Evolutionary conservation across 163 green algal species (phyloP).

Genomic region (Botryococcus braunii): DNA sequence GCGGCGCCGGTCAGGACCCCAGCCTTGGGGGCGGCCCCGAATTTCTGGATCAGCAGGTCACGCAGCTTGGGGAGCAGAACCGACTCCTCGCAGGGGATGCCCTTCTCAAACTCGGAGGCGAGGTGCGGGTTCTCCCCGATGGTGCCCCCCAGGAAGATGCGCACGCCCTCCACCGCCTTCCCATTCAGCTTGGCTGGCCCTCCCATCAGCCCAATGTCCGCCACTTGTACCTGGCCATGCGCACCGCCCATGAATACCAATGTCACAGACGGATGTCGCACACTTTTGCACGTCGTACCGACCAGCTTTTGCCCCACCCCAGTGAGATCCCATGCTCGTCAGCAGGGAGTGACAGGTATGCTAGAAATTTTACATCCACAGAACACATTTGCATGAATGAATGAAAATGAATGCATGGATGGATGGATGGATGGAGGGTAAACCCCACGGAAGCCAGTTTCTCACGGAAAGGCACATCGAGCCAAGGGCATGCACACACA

Average conservation of each 20-base stretch:
- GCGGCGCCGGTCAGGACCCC: constrained; percentile 1
- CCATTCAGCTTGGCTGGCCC: constrained; percentile 71
- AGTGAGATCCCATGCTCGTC: too few species aligned
- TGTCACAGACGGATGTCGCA: too few species aligned
- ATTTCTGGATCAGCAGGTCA: constrained; percentile 63
- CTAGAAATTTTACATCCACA: too few species aligned
- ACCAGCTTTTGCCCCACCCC: too few species aligned
- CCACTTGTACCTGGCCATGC: constrained; percentile 52
- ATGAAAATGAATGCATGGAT: too few species aligned
- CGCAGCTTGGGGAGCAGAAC: constrained; percentile 59
- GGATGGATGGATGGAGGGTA: too few species aligned
- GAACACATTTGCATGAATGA: too few species aligned
- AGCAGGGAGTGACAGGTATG: too few species aligned
- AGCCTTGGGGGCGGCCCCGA: constrained; percentile 37
- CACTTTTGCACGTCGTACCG: too few species aligned
- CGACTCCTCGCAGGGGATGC: constrained; percentile 51
- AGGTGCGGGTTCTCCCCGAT: constrained; percentile 53
- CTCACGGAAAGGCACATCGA: background rate
- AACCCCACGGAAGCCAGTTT: too few species aligned
- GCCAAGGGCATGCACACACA: background rate
- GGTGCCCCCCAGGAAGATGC: constrained; percentile 74
- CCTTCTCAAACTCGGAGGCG: constrained; percentile 44
- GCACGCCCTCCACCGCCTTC: constrained; percentile 79
- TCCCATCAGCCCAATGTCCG: constrained; percentile 86
- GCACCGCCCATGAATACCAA: too few species aligned